Evolutionary conservation across 805 yeast species (phyloP).

Genomic region (Candida coleopterorum): DNA sequence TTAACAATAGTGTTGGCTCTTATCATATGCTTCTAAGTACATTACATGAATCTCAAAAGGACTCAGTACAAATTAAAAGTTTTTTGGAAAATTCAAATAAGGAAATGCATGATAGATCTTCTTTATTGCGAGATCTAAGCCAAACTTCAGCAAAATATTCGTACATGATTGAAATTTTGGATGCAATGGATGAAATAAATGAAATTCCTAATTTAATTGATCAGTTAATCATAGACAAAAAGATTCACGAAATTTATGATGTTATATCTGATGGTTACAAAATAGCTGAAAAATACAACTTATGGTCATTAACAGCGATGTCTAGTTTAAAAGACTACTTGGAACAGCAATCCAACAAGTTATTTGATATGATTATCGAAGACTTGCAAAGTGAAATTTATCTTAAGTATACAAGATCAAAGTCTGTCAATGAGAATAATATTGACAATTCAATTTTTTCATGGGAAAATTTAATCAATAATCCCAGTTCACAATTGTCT

Average conservation of each 20-base stretch:
- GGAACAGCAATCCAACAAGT: constrained; percentile 50
- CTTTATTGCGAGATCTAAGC: constrained; percentile 59
- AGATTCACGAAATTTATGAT: constrained; percentile 60
- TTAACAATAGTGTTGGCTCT: constrained; percentile 81
- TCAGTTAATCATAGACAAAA: constrained; percentile 59
- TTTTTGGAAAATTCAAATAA: constrained; percentile 45
- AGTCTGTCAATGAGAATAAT: background rate
- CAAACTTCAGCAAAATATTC: constrained; percentile 56
- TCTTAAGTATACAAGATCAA: constrained; percentile 31
- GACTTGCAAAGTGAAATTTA: constrained; percentile 71
- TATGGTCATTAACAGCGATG: constrained; percentile 59
- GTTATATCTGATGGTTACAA: constrained; percentile 42
- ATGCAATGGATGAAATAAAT: constrained; percentile 58
- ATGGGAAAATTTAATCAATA: constrained; percentile 20
- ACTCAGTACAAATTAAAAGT: constrained; percentile 44
- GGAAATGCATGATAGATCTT: constrained; percentile 51
- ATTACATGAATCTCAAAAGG: constrained; percentile 61
- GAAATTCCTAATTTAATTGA: constrained; percentile 62
- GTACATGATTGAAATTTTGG: constrained; percentile 67
- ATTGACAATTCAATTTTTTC: constrained; percentile 4
- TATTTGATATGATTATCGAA: constrained; percentile 71
- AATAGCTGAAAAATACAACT: constrained; percentile 44
- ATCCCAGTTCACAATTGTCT: constrained; percentile 32
- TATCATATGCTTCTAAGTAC: constrained; percentile 67
- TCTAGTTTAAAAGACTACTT: constrained; percentile 46